A percentile compares a stretch with the other conserved stretches of the same genome.
Conservation (phyloP, 176 grass and related monocot species). For the Tillandsia leiboldiana region DNA sequence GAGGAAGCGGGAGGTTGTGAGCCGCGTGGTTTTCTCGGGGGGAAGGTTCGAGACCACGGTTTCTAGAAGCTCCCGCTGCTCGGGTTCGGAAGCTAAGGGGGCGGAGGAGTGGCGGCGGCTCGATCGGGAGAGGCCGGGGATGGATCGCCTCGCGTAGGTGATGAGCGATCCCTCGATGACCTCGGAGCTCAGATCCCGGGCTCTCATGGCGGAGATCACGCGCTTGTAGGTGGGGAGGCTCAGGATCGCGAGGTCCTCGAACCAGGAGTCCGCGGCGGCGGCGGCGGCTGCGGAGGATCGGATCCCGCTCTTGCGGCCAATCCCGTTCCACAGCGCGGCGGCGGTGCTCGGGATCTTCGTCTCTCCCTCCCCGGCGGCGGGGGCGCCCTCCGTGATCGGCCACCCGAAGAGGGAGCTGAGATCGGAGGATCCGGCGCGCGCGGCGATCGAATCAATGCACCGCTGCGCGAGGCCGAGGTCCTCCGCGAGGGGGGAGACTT, state of each 20-base stretch:
- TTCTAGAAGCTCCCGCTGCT: slow-evolving; percentile 77
- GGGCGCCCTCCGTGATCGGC: slow-evolving; percentile 46
- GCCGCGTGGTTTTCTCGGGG: slow-evolving; percentile 40
- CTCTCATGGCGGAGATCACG: slow-evolving; percentile 78
- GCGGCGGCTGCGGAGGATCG: background rate
- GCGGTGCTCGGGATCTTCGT: background rate
- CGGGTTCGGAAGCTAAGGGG: slow-evolving; percentile 25
- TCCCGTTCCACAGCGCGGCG: slow-evolving; percentile 7
- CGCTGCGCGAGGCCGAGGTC: slow-evolving; percentile 54
- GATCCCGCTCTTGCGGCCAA: slow-evolving; percentile 13
- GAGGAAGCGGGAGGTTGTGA: slow-evolving; percentile 58
- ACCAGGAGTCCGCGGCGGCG: slow-evolving; percentile 32
- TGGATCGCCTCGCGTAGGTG: slow-evolving; percentile 78
- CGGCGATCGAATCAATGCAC: slow-evolving; percentile 68
- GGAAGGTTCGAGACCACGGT: slow-evolving; percentile 93
- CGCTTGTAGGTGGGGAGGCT: slow-evolving; percentile 60
- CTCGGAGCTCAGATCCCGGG: slow-evolving; percentile 48
- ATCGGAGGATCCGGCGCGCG: slow-evolving; percentile 51
- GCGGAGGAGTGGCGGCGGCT: slow-evolving; percentile 21
- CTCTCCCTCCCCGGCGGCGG: background rate
- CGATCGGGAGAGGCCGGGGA: slow-evolving; percentile 73
- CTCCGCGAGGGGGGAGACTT: slow-evolving; percentile 54
- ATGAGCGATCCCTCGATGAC: slow-evolving; percentile 73
- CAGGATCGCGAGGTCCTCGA: slow-evolving; percentile 74
- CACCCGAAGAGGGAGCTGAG: slow-evolving; percentile 77